Base-by-base conservation (phyloP, 2,329 filamentous ascomycete genomes). In the Trichoderma koningii region DNA sequence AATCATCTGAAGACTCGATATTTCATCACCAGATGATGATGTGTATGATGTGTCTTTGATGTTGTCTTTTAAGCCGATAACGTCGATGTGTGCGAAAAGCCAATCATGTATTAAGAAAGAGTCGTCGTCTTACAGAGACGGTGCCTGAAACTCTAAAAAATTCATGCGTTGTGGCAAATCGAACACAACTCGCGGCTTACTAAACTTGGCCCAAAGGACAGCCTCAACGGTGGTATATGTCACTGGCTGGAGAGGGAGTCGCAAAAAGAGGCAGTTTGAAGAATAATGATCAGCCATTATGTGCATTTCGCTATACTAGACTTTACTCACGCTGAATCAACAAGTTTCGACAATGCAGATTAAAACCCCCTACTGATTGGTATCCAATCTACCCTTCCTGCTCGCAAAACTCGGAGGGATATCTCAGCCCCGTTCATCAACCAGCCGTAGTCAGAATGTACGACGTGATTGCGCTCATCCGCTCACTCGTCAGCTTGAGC, bases 401-500 rank as follows among this genome's bases (percentile, higher is more conserved):
- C 26, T n/a, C 26, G 23, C 15, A 15, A 47, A 44, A 53, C 19
- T 52, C 12, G 7, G 19, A 15, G 34, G 14, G 26, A n/a, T 4
- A 23, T 14, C 34, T 38, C 34, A 4, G 5, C 4, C 44, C 17
- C 17, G n/a, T 3, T 3, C 21, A 2, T 64, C 23, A 83, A 44
- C 80, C 81, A 50, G 81, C 82, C 72, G 81, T 81, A 10, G 81
- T 82, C 70, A 84, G 67, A 30, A 82, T 82, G 64, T 84, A 83
- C 53, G 80, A 81, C 7, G 87, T 89, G 71, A 89, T 88, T 6
- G 85, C 83, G 67, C 79, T 82, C 92, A 98, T 96, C 70, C 95
- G 84, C 83, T 99, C 95, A 64, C 90, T 96, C 48, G 94, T 98
- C 75, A 99, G 78, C 81, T 97, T 97, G 74, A 99, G 76, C n/a